Conservation (phyloP, 371 early-diverging fungal species). For the Sanchytrium tribonematis region DNA sequence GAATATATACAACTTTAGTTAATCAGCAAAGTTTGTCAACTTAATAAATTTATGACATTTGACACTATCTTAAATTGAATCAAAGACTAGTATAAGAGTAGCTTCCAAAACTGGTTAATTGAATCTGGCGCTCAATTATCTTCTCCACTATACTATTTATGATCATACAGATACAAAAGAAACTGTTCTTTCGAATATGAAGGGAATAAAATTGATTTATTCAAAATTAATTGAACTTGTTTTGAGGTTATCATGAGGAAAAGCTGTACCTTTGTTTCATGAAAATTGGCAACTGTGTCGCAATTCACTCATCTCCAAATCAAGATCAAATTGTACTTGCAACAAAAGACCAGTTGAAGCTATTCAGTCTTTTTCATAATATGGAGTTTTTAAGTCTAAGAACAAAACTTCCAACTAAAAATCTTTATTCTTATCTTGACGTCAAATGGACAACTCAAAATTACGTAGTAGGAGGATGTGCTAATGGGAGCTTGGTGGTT, state of each 20-base stretch:
- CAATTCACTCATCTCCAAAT: background rate
- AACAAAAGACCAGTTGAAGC: background rate
- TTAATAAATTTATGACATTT: too few relatives aligned
- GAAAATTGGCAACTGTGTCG: background rate
- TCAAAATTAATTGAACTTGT: too few relatives aligned
- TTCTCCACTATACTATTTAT: too few relatives aligned
- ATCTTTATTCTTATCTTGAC: background rate
- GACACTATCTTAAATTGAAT: too few relatives aligned
- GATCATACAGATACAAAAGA: too few relatives aligned
- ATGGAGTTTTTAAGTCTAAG: background rate
- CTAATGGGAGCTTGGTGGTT: background rate
- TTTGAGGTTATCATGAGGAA: too few relatives aligned
- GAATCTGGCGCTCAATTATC: too few relatives aligned
- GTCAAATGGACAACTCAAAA: background rate
- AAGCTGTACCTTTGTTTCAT: too few relatives aligned
- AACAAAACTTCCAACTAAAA: background rate
- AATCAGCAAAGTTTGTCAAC: constrained; percentile 2
- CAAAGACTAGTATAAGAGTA: too few relatives aligned
- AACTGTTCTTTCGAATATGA: too few relatives aligned
- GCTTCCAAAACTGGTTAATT: too few relatives aligned
- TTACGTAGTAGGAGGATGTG: background rate
- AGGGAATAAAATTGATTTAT: too few relatives aligned
- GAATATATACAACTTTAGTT: constrained; percentile 10
- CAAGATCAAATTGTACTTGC: background rate
- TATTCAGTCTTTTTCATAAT: background rate